Percentiles rank a stretch among this genome's conserved stretches.
Conservation (phyloP, 306 rosid genomes). For the Cucumis hystrix region DNA sequence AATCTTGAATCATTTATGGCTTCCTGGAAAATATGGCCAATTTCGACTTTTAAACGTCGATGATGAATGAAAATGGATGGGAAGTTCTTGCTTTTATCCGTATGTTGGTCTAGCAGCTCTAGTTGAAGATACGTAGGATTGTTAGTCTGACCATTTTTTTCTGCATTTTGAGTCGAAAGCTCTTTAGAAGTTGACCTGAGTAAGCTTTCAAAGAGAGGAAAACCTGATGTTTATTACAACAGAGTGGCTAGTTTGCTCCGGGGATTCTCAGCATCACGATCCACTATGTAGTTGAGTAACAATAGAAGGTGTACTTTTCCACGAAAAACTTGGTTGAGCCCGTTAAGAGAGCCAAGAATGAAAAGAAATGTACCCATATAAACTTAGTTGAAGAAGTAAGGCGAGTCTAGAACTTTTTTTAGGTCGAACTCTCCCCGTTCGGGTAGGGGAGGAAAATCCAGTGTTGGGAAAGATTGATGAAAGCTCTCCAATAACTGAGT, state of each 20-base stretch:
- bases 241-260: not conserved
- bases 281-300: not conserved
- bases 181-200: not conserved
- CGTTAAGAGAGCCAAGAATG: not conserved
- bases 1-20: not conserved
- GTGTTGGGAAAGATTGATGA: conserved; percentile 51
- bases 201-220: not conserved
- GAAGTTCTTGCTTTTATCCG: not conserved
- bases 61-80: not conserved
- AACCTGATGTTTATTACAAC: not conserved
- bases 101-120: not conserved
- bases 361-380: not conserved
- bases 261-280: not conserved
- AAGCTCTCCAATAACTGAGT: conserved; percentile 60
- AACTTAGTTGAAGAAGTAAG: conserved; percentile 83
- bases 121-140: not conserved
- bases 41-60: not conserved
- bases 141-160: not conserved
- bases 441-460: conserved; percentile 68
- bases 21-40: not conserved
- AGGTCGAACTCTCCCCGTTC: conserved; percentile 74
- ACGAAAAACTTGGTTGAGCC: not conserved
- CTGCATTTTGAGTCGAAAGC: not conserved
- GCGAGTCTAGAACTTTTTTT: conserved; percentile 56
- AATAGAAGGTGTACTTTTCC: not conserved